phyloP scores from a whole-genome alignment of 2,329 filamentous ascomycete genomes.

The Fusarium concolor region DNA sequence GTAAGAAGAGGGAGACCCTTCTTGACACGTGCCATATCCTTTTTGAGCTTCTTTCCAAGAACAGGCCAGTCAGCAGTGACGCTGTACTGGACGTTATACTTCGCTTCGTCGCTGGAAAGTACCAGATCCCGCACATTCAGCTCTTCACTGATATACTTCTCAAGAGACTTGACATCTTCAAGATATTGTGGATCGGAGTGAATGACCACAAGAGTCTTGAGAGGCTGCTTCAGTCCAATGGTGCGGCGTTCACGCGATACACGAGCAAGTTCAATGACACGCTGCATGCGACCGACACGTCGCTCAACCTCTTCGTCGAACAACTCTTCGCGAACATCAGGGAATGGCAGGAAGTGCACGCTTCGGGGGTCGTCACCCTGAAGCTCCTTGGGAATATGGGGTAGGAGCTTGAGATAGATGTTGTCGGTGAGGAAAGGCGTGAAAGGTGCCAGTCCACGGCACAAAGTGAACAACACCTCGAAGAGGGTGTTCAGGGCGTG shows the following conservation, averaged over 20 bases:
- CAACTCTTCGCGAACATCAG: slow-evolving; percentile 86
- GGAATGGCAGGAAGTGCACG: slow-evolving; percentile 93
- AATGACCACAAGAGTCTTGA: slow-evolving; percentile 90
- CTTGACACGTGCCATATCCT: slow-evolving; percentile 91
- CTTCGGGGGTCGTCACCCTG: slow-evolving; percentile 80
- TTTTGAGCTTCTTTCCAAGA: slow-evolving; percentile 96
- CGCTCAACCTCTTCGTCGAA: slow-evolving; percentile 90
- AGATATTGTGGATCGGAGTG: slow-evolving; percentile 86
- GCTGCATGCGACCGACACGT: slow-evolving; percentile 90
- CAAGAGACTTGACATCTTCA: slow-evolving; percentile 84
- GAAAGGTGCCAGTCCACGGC: slow-evolving; percentile 90
- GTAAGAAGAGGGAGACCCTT: slow-evolving; percentile 85
- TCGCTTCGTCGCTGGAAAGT: slow-evolving; percentile 85
- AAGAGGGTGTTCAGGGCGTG: slow-evolving; percentile 95
- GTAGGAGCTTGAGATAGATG: slow-evolving; percentile 87
- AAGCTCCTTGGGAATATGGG: slow-evolving; percentile 80
- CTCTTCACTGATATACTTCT: slow-evolving; percentile 91
- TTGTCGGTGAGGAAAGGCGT: slow-evolving; percentile 95
- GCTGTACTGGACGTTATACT: slow-evolving; percentile 92
- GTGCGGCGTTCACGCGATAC: slow-evolving; percentile 86
- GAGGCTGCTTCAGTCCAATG: slow-evolving; percentile 88
- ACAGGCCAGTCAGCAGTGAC: slow-evolving; percentile 93
- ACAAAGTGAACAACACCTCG: slow-evolving; percentile 90
- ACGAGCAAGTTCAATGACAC: slow-evolving; percentile 90
- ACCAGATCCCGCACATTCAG: slow-evolving; percentile 89